These are phyloP conservation scores for Colletotrichum costaricense DNA, from an alignment of 2,329 filamentous ascomycete genomes.

Conservation along the genomic window DNA sequence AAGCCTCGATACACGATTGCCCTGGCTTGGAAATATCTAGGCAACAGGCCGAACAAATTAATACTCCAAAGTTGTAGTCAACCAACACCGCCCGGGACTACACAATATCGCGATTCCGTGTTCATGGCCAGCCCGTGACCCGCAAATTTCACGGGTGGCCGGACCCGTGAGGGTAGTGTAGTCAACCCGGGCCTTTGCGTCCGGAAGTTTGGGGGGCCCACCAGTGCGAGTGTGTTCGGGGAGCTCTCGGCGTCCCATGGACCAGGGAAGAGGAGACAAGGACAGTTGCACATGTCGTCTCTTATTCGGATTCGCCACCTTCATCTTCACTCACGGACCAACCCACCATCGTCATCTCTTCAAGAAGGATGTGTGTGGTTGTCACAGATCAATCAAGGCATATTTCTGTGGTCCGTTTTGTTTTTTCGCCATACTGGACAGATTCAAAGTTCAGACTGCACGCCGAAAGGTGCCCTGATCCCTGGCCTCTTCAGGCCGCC, in stretches of 20 bases:
- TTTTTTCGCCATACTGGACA: conserved; percentile 19
- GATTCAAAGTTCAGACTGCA: conserved; percentile 32
- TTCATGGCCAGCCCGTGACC: neutral
- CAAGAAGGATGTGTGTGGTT: neutral
- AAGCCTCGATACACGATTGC: no score
- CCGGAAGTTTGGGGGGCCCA: neutral
- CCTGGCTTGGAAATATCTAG: neutral
- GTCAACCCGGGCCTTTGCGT: neutral
- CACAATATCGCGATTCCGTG: neutral
- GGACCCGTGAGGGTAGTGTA: neutral
- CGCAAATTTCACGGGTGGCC: neutral
- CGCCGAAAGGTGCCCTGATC: conserved; percentile 18
- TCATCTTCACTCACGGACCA: conserved; percentile 7
- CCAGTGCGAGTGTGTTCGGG: neutral
- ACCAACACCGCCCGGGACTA: neutral
- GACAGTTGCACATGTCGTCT: conserved; percentile 15
- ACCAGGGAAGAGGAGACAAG: neutral
- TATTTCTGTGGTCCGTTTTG: neutral
- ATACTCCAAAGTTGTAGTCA: neutral
- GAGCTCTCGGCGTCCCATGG: neutral
- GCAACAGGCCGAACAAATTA: neutral
- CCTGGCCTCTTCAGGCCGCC: conserved; percentile 11
- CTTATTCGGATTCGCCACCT: conserved; percentile 27
- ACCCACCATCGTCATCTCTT: conserved; percentile 11
- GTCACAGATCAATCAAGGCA: conserved; percentile 10